A percentile compares a stretch with the other conserved stretches of the same genome.
phyloP scores from a whole-genome alignment of 2,329 filamentous ascomycete species.

The Curvularia eragrostidis region DNA sequence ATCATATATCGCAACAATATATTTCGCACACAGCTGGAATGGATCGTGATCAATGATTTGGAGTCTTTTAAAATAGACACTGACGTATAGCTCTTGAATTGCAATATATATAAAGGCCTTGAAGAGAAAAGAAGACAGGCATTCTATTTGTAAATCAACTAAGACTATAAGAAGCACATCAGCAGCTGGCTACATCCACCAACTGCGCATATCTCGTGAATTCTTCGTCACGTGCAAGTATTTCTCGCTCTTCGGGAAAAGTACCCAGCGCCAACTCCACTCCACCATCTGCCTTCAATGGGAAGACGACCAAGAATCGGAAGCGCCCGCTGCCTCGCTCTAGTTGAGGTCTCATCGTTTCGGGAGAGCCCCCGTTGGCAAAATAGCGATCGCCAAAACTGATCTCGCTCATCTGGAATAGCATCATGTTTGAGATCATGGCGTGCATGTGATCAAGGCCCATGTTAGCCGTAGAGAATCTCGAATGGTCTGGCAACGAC shows the following conservation, averaged over 20 bases:
- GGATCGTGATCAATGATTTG: too few species aligned
- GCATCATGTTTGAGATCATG: slow-evolving; percentile 38
- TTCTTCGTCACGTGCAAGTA: slow-evolving; percentile 53
- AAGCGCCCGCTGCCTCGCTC: slow-evolving; percentile 33
- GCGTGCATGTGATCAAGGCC: slow-evolving; percentile 32
- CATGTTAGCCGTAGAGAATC: slow-evolving; percentile 30
- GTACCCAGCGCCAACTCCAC: slow-evolving; percentile 27
- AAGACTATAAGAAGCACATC: background rate
- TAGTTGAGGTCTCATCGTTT: slow-evolving; percentile 36
- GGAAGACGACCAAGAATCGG: slow-evolving; percentile 36
- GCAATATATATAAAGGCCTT: too few species aligned
- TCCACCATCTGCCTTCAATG: slow-evolving; percentile 34
- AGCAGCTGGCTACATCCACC: slow-evolving; percentile 9
- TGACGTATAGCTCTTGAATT: too few species aligned
- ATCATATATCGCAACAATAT: background rate
- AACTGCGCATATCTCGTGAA: slow-evolving; percentile 49
- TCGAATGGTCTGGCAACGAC: slow-evolving; percentile 25
- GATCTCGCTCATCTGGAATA: slow-evolving; percentile 27
- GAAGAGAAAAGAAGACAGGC: background rate
- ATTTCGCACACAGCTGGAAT: background rate
- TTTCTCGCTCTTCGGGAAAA: slow-evolving; percentile 54
- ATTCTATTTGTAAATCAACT: background rate
- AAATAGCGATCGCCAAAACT: slow-evolving; percentile 32
- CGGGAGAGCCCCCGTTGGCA: slow-evolving; percentile 29
- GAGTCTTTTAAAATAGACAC: too few species aligned